Percentiles rank a stretch among this genome's conserved stretches.
Conservation (phyloP, 371 early-diverging fungal species). For the Mucor velutinosus region DNA sequence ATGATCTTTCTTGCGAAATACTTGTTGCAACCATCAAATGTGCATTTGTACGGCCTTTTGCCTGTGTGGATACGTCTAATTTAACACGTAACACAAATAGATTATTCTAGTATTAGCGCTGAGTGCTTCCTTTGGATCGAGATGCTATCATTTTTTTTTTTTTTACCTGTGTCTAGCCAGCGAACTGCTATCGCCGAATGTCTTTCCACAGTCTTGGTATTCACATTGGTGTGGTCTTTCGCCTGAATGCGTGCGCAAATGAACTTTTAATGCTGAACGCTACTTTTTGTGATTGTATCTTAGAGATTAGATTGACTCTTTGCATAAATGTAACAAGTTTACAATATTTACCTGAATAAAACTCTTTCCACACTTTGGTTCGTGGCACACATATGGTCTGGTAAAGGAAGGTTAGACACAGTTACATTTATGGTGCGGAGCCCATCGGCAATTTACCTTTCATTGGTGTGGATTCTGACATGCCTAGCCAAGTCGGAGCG, state of each 20-base stretch:
- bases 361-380: constrained; percentile 69
- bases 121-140: background rate
- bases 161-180: constrained; percentile 38
- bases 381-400: constrained; percentile 68
- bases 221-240: constrained; percentile 79
- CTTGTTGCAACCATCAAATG: constrained; percentile 43
- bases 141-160: no score
- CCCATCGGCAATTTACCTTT: constrained; percentile 39
- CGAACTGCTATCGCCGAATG: constrained; percentile 55
- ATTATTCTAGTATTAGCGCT: background rate
- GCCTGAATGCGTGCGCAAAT: constrained; percentile 78
- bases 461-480: constrained; percentile 78
- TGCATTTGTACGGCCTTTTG: constrained; percentile 66
- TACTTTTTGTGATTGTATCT: constrained; percentile 28
- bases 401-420: constrained; percentile 28
- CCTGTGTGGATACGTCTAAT: constrained; percentile 69
- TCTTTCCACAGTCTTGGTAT: constrained; percentile 60
- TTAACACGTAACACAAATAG: background rate
- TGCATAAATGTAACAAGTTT: background rate
- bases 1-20: constrained; percentile 26
- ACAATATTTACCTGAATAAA: constrained; percentile 65
- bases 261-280: constrained; percentile 79
- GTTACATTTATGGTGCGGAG: constrained; percentile 5
- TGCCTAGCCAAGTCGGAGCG: constrained; percentile 79
- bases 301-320: background rate